Percentiles rank a stretch among this genome's conserved stretches.
Evolutionary conservation across 176 grass and related monocot genomes (phyloP).

Genomic region (Puccinellia tenuiflora): DNA sequence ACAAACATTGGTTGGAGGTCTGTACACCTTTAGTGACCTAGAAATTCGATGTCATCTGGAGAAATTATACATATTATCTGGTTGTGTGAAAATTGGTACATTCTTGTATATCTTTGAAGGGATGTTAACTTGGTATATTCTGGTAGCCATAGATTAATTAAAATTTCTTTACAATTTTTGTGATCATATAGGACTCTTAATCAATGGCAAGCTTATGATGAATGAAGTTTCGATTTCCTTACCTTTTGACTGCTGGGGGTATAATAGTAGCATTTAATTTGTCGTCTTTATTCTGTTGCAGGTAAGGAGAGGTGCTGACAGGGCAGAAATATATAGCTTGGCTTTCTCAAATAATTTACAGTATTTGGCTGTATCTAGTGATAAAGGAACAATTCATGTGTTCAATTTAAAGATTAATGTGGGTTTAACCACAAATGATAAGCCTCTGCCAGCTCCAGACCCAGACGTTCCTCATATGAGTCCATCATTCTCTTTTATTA

Average conservation of each 20-base stretch:
- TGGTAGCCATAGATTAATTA: background rate
- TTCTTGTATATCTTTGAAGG: background rate
- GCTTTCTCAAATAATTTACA: constrained; percentile 93
- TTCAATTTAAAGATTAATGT: constrained; percentile 90
- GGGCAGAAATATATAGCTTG: constrained; percentile 98
- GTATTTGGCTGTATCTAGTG: constrained; percentile 88
- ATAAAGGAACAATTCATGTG: constrained; percentile 99
- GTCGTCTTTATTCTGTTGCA: constrained; percentile 26
- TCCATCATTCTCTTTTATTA: constrained; percentile 91
- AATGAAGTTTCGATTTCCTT: background rate
- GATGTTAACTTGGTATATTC: background rate
- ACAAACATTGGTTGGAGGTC: background rate
- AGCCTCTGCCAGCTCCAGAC: constrained; percentile 60
- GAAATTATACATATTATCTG: background rate
- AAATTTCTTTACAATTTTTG: background rate
- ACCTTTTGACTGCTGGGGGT: background rate
- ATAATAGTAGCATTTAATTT: background rate
- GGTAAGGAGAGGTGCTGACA: constrained; percentile 97
- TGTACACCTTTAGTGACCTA: too few species aligned
- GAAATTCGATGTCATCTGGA: background rate
- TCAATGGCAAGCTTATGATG: too few species aligned
- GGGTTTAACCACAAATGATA: constrained; percentile 73
- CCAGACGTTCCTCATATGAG: constrained; percentile 46
- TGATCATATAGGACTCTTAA: background rate
- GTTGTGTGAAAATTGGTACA: constrained; percentile 3